Base-by-base conservation (phyloP, 805 yeast species). In the Candida chauliodis region DNA sequence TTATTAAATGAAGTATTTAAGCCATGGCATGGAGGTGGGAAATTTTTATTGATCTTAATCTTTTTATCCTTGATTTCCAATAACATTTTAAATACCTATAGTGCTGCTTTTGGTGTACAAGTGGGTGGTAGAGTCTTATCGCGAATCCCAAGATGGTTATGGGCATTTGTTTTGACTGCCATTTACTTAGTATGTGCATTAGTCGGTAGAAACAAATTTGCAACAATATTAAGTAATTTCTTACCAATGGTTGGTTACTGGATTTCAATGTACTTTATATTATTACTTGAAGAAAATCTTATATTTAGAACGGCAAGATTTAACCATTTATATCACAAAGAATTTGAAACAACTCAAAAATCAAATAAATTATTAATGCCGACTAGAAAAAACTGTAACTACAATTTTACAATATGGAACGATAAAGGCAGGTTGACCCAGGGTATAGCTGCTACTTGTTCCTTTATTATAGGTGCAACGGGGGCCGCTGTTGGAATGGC, bases 241-340 rank as follows among this genome's bases (percentile, higher is more conserved):
- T 65, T 87, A 51, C 95, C 96, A 8, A 87, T 87, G 95, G 75
- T 87, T 42, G 95, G 95, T 2, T 87, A 87, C 61, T 87, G 96
- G 96, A 76, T 85, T 40, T 77, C 90, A 41, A 84, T 87, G 63
- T 88, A 87, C 57, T 76, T 81, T 50, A 73, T 76, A n/a, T 56
- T 87, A 31, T 59, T 86, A 23, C 42, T 85, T 2, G 86, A 84
- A 47, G 96, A 87, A 56, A 85, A 85, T 52, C 40, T 71, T 3
- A 69, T 86, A 13, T 87, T 87, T 64, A 72, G 96, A 53, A 70
- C 78, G 31, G 47, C 58, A 33, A 50, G 62, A 29, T 60, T 62
- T 43, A 43, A 44, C 14, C 58, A 64, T 45, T 50, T 64, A 38
- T 64, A 50, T 45, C 53, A 55, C 7, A 50, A 51, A 30, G 70